These are phyloP conservation scores for Silene latifolia DNA, from an alignment of 148 eudicot species.

Conservation along the genomic window DNA sequence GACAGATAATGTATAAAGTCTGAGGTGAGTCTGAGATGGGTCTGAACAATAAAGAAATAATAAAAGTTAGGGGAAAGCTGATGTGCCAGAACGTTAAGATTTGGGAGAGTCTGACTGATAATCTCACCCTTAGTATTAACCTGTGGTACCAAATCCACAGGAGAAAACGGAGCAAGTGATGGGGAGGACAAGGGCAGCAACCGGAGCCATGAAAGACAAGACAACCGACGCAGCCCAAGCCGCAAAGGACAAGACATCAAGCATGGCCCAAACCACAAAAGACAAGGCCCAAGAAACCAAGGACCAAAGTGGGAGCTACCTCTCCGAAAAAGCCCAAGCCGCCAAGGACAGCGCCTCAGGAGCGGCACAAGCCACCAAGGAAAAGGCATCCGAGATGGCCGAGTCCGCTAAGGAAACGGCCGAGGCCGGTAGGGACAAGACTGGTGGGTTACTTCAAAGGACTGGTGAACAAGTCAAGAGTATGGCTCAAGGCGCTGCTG, in stretches of 20 bases:
- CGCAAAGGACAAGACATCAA: constrained; percentile 31
- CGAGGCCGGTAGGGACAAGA: constrained; percentile 58
- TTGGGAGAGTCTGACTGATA: too few species aligned
- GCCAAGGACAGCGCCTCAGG: constrained; percentile 29
- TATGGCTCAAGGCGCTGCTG: constrained; percentile 69
- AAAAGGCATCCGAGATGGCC: constrained; percentile 34
- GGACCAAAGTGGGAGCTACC: constrained; percentile 8
- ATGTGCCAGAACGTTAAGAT: too few species aligned
- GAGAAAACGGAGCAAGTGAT: constrained; percentile 56
- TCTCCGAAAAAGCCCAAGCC: constrained; percentile 28
- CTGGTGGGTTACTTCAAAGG: constrained; percentile 49
- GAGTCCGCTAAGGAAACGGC: constrained; percentile 51
- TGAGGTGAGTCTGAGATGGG: too few species aligned
- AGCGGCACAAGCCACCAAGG: constrained; percentile 16
- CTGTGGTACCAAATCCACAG: constrained; percentile 14
- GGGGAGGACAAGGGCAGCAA: constrained; percentile 31
- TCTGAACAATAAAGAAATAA: too few species aligned
- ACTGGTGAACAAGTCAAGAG: constrained; percentile 57
- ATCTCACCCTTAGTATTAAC: too few species aligned
- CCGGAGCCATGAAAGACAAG: constrained; percentile 42
- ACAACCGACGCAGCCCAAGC: constrained; percentile 31
- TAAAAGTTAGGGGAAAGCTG: too few species aligned
- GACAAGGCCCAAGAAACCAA: constrained; percentile 33
- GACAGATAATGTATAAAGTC: too few species aligned
- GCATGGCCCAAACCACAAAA: constrained; percentile 34